Percentiles rank a stretch among this genome's conserved stretches.
Conservation (phyloP, 768 basidiomycete genomes). For the Suillus subluteus region DNA sequence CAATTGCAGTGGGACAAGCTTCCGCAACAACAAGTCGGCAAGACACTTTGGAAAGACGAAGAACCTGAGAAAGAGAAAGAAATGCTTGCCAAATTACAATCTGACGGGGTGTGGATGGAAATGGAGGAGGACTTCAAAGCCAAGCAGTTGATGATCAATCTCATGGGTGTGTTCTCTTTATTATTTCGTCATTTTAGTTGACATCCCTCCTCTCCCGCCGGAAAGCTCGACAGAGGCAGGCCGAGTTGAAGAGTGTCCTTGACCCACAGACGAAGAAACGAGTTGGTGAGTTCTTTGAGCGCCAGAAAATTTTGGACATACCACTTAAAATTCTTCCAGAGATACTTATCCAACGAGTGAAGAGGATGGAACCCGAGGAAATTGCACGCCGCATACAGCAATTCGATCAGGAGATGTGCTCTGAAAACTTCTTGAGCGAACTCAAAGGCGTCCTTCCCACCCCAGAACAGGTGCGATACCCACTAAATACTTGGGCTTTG, state of each 20-base stretch:
- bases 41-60: constrained; percentile 86
- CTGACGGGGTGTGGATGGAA: constrained; percentile 89
- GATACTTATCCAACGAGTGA: constrained; percentile 88
- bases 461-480: constrained; percentile 74
- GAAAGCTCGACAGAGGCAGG: constrained; percentile 78
- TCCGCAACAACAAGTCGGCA: constrained; percentile 81
- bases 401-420: constrained; percentile 87
- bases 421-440: constrained; percentile 87
- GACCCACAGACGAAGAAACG: constrained; percentile 91
- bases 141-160: constrained; percentile 88
- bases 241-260: constrained; percentile 89
- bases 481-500: neutral
- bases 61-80: constrained; percentile 67
- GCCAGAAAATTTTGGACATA: neutral
- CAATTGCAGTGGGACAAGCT: constrained; percentile 99
- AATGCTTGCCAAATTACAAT: constrained; percentile 80
- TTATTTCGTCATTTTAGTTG: neutral
- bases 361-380: constrained; percentile 83
- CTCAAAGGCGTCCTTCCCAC: constrained; percentile 87
- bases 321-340: constrained; percentile 49
- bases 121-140: constrained; percentile 99
- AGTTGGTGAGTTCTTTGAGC: constrained; percentile 65
- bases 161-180: constrained; percentile 64
- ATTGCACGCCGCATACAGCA: constrained; percentile 82
- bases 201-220: neutral